Conservation (phyloP, 225 moss, liverwort and hornwort species). For the Bryum argenteum region DNA sequence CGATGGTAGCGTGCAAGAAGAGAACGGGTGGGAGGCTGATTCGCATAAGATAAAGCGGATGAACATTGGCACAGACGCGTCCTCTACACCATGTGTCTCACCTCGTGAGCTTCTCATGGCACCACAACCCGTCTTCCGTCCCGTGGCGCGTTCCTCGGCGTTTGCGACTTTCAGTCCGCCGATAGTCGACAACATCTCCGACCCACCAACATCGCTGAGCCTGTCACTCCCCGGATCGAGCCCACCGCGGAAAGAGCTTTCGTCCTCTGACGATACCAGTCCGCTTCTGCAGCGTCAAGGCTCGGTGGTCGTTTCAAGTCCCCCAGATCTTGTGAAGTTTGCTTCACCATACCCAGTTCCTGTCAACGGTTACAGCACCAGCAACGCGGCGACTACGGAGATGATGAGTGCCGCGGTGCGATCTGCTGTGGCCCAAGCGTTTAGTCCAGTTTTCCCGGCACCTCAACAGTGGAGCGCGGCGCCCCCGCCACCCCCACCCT, state of each 20-base stretch:
- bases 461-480: slow-evolving; percentile 27
- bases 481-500: slow-evolving; percentile 18
- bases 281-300: slow-evolving; percentile 22
- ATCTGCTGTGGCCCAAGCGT: slow-evolving; percentile 78
- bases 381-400: slow-evolving; percentile 51
- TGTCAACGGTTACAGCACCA: slow-evolving; percentile 17
- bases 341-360: slow-evolving; percentile 17
- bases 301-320: slow-evolving; percentile 18
- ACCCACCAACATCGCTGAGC: slow-evolving; percentile 84
- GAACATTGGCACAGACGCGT: slow-evolving; percentile 57
- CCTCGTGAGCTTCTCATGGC: slow-evolving; percentile 57
- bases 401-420: slow-evolving; percentile 81
- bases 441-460: slow-evolving; percentile 50
- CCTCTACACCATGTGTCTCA: slow-evolving; percentile 49
- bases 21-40: slow-evolving; percentile 58
- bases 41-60: slow-evolving; percentile 66
- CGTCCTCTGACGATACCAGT: slow-evolving; percentile 33
- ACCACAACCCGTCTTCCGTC: slow-evolving; percentile 69
- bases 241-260: slow-evolving; percentile 36
- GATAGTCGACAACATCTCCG: slow-evolving; percentile 24
- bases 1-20: slow-evolving; percentile 71
- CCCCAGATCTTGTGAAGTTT: slow-evolving; percentile 41
- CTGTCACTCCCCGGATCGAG: slow-evolving; percentile 78
- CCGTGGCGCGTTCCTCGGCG: slow-evolving; percentile 75
- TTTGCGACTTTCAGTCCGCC: slow-evolving; percentile 65